These are phyloP conservation scores for Linanthus parryae DNA, from an alignment of 148 eudicot genomes.

Conservation along the genomic window DNA sequence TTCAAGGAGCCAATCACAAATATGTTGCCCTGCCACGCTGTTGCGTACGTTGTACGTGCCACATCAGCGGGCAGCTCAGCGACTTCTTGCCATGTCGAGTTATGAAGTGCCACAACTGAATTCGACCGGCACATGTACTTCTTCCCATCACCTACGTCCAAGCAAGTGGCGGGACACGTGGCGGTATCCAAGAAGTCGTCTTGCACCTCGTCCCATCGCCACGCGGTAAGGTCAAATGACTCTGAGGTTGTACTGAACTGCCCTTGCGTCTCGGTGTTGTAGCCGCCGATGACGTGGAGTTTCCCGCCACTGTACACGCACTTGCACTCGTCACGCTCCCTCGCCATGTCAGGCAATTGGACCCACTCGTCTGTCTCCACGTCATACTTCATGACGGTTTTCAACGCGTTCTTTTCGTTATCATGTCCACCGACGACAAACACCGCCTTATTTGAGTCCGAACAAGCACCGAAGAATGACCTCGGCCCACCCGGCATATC, in stretches of 20 bases:
- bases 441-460: conserved; percentile 44
- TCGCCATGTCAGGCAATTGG: conserved; percentile 56
- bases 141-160: not conserved
- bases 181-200: not conserved
- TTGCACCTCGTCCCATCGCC: conserved; percentile 7
- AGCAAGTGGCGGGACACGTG: not conserved
- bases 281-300: conserved; percentile 83
- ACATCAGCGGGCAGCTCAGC: not conserved
- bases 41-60: not conserved
- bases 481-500: conserved; percentile 68
- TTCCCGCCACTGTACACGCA: conserved; percentile 48
- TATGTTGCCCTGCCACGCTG: not conserved
- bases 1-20: not conserved
- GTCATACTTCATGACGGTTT: conserved; percentile 53
- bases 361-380: conserved; percentile 53
- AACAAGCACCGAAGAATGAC: conserved; percentile 59
- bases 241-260: conserved; percentile 44
- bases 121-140: not conserved
- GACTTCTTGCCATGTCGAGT: not conserved
- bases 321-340: conserved; percentile 69
- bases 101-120: not conserved
- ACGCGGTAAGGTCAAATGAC: conserved; percentile 21
- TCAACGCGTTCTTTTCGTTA: conserved; percentile 61
- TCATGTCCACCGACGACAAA: conserved; percentile 81
- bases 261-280: conserved; percentile 57